These are phyloP conservation scores for Vickermania ingenoplastis DNA, from an alignment of 208 protist genomes.

Conservation along the genomic window DNA sequence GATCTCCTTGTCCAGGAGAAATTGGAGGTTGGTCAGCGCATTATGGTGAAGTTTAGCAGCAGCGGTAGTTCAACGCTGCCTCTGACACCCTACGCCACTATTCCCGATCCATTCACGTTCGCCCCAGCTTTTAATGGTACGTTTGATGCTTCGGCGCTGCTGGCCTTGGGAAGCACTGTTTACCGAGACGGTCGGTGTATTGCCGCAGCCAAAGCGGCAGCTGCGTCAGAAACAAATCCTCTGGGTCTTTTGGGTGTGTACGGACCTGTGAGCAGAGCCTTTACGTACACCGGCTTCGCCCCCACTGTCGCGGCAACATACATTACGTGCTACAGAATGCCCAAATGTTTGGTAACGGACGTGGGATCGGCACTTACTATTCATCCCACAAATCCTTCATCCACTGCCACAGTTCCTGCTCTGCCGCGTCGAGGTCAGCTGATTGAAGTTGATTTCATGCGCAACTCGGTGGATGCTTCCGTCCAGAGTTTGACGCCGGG, in stretches of 20 bases:
- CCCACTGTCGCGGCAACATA: slow-evolving; percentile 52
- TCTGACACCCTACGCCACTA: slow-evolving; percentile 23
- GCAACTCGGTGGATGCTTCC: slow-evolving; percentile 26
- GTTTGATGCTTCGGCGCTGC: slow-evolving; percentile 54
- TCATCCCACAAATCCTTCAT: slow-evolving; percentile 45
- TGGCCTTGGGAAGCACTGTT: slow-evolving; percentile 16
- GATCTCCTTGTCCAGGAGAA: slow-evolving; percentile 12
- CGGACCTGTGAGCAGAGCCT: slow-evolving; percentile 7
- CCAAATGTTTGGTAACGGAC: slow-evolving; percentile 61
- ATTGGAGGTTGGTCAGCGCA: slow-evolving; percentile 54
- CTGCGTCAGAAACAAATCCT: slow-evolving; percentile 5
- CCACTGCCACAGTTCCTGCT: slow-evolving; percentile 15
- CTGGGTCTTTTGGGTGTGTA: slow-evolving; percentile 27
- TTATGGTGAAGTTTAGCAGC: slow-evolving; percentile 43
- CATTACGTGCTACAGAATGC: slow-evolving; percentile 62
- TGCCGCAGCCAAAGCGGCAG: slow-evolving; percentile 17
- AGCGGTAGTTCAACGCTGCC: slow-evolving; percentile 9
- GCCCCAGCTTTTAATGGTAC: slow-evolving; percentile 47
- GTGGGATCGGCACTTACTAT: slow-evolving; percentile 37
- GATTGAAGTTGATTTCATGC: slow-evolving; percentile 40
- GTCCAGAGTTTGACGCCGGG: slow-evolving; percentile 40
- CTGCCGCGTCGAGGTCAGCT: slow-evolving; percentile 68
- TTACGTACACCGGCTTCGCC: neutral
- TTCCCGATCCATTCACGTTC: slow-evolving; percentile 35
- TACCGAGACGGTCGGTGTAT: slow-evolving; percentile 66